Evolutionary conservation across 83 land plant genomes (phyloP).

Genomic region (Thuja plicata): DNA sequence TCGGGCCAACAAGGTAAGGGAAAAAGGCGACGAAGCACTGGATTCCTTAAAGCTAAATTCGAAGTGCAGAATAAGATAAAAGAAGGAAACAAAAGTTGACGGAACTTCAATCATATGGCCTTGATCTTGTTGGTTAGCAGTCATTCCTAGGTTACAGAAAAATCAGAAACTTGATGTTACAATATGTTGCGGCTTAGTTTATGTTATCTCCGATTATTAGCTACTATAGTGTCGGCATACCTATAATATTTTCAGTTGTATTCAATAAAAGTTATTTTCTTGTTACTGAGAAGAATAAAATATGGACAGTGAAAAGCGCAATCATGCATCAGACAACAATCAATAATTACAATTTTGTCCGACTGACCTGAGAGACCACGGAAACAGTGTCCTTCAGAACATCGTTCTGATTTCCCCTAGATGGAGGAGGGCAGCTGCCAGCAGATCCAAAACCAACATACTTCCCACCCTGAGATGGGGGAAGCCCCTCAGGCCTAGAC

Average conservation of each 20-base stretch:
- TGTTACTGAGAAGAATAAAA: background rate
- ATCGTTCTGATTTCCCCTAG: slow-evolving; percentile 54
- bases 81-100: background rate
- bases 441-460: slow-evolving; percentile 96
- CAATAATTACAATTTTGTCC: background rate
- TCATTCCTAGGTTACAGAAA: background rate
- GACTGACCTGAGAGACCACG: slow-evolving; percentile 68
- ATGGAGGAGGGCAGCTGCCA: slow-evolving; percentile 46
- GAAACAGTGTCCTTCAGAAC: slow-evolving; percentile 66
- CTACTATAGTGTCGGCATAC: background rate
- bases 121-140: background rate
- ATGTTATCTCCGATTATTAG: background rate
- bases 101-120: background rate
- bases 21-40: background rate
- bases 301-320: background rate
- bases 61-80: background rate
- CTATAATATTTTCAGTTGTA: background rate
- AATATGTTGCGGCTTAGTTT: background rate
- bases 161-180: background rate
- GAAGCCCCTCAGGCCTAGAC: slow-evolving; percentile 75
- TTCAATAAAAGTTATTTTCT: background rate
- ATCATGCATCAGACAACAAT: background rate
- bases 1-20: background rate
- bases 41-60: background rate
- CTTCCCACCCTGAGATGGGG: slow-evolving; percentile 96